Evolutionary conservation across 306 rosid species (phyloP), one percentile per base, ranked within the genome.

Genomic region (Canavalia gladiata): DNA sequence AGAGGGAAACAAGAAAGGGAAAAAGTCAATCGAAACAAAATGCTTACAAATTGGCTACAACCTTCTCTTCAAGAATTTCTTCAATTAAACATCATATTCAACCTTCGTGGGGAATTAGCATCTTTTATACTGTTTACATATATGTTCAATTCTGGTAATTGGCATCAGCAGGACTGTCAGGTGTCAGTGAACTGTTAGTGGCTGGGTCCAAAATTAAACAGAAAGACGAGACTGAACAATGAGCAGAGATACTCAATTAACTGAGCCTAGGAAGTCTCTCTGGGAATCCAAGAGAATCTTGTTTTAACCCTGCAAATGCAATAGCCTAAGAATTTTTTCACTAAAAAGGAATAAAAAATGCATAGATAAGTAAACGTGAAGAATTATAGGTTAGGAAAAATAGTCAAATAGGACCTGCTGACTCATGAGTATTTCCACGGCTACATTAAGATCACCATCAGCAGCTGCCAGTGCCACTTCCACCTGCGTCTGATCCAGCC

Each of bases 381-480:
- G 73, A 76, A 52, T 3, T 35, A 45, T 6, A 62, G 67, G 75
- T 9, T 47, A 31, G 51, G 25, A 59, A 74, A 7, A 51, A 2
- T 6, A 62, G 12, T 72, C 34, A 86, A 85, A 31, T 47, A 78
- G 37, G 68, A 95, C 99, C 98, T 91, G 97, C 77, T 95, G 99
- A 88, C 93, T 95, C 97, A 90, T 93, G 39, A 95, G 98, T 87
- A 95, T 95, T 84, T 95, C 99, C 13, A 89, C 97, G 12, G 99
- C 99, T 69, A 93, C 93, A 43, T 87, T 89, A 76, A 95, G 85
- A 87, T 95, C 96, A 39, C 98, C 97, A 65, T 95, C 99, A 29
- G 99, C 99, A n/a, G 99, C 99, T 52, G 94, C 97, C 45, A 95
- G 85, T 3, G 99, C 97, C 75, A 95, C 99, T 85, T 95, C 99